phyloP scores from a whole-genome alignment of 495 filamentous ascomycete species.

The Daldinia loculata region DNA sequence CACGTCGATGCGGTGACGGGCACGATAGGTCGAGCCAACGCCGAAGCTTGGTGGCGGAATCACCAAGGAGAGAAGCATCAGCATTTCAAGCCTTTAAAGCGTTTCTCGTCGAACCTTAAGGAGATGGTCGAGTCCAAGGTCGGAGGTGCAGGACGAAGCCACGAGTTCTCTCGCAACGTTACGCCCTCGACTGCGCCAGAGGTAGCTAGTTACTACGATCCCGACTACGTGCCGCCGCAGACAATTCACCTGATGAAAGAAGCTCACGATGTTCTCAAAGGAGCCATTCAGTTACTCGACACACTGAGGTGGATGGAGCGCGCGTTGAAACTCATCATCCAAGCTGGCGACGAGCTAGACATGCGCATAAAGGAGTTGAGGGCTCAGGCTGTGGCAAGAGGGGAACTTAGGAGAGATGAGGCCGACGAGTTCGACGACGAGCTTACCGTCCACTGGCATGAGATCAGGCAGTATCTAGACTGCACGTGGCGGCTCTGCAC shows the following conservation, averaged over 20 bases:
- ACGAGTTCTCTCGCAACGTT: conserved; percentile 5
- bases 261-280: conserved; percentile 47
- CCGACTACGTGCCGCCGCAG: conserved; percentile 45
- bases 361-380: conserved; percentile 35
- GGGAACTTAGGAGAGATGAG: conserved; percentile 23
- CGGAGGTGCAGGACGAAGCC: conserved; percentile 24
- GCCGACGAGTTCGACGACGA: conserved; percentile 37
- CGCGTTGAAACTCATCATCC: conserved; percentile 45
- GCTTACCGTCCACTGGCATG: conserved; percentile 46
- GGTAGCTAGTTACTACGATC: conserved; percentile 31
- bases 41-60: conserved; percentile 40
- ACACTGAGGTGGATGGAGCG: conserved; percentile 51
- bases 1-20: conserved; percentile 48
- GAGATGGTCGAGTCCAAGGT: conserved; percentile 43
- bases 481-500: conserved; percentile 49
- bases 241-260: conserved; percentile 49
- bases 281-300: conserved; percentile 45
- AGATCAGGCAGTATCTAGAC: conserved; percentile 49
- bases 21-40: conserved; percentile 41
- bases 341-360: conserved; percentile 46
- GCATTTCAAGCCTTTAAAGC: conserved; percentile 37
- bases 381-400: conserved; percentile 15
- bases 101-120: conserved; percentile 33
- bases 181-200: conserved; percentile 17
- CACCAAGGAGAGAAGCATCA: conserved; percentile 27